Evolutionary conservation across 495 filamentous ascomycete species (phyloP), one percentile per base, ranked within the genome.

Genomic region (Talaromyces thailandensis): DNA sequence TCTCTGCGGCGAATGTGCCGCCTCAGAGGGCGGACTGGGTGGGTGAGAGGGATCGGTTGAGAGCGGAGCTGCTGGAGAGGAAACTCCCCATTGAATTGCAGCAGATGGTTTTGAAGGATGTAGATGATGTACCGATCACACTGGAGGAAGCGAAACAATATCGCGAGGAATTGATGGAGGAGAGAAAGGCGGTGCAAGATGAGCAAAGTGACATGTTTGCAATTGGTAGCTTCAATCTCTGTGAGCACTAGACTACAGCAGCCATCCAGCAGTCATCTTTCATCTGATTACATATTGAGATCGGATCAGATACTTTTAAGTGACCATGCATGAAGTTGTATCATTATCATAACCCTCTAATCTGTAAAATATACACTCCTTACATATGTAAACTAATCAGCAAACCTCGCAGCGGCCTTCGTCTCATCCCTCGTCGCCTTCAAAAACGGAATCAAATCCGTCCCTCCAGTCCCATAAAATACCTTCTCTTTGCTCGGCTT

Each of bases 391-490:
- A 11, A 23, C 48, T 52, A 71, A 63, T 67, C 64, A 14, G 48
- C 62, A 62, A 66, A 72, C 24, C 65, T 63, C 8, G 68, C 70
- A 35, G 70, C 64, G 28, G 70, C 70, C 55, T 73, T 73, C 1
- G 93, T 96, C 75, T 95, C 90, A 71, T 97, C 93, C 16, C 93
- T 78, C 2, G 93, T 92, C 71, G 96, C 89, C 70, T 93, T 95
- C 62, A 97, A 74, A 69, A 97, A 97, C 0, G 91, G 89, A 64
- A 96, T 96, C 65, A 97, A 74, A 21, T 89, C 86, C 0, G 93
- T 96, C 5, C 93, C 93, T 24, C 94, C 93, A 0, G 94, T 98
- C 18, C 94, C 94, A 66, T 85, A 88, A 5, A 98, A 80, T 8
- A 53, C 37, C 5, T 52, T 52, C n/a, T 45, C 53, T 35, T 52